Evolutionary conservation across 1,284 basidiomycete species (phyloP), one percentile per base, ranked within the genome.

Genomic region (Peniophora sp.): DNA sequence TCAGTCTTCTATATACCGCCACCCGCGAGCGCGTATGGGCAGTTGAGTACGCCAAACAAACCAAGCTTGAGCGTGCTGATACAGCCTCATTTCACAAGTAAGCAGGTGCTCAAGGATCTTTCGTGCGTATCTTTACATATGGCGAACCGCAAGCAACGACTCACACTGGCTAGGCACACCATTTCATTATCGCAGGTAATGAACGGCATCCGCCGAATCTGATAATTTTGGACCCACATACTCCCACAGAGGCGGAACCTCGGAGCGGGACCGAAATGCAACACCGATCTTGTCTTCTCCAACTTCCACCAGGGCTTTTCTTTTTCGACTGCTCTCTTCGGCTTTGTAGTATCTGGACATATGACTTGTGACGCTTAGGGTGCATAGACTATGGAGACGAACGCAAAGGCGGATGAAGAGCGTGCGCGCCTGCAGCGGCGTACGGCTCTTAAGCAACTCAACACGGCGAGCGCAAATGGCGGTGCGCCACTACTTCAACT

Each of bases 391-490:
- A 55, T 52, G 54, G 55, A 56, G 47, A 64, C 63, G 55, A 65
- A 62, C 32, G 52, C 66, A 17, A 80, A 74, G 60, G 55, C 62
- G 22, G 85, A 88, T 45, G 86, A 89, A 51, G 85, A 88, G 64
- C 74, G 70, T 50, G 67, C 66, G 51, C 79, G 81, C 46, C 67
- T 75, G 51, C 66, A 63, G 48, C 82, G 78, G 58, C 78, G 85
- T 53, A 64, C 68, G 25, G 75, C 72, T 47, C 72, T 87, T 55
- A 84, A 74, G 61, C 65, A 74, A 35, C 65, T 75, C 47, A 88
- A 87, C 61, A 56, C 66, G 25, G 69, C 67, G 16, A 66, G 70
- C 49, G 62, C 67, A 34, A 63, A 67, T 11, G 70, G 71, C 72
- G 81, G 84, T 79, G 55, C 55, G 63, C 45, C 3, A 19, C 46